These are phyloP conservation scores for Plasmodium yoelii DNA, from an alignment of 169 alveolate genomes.

Conservation along the genomic window DNA sequence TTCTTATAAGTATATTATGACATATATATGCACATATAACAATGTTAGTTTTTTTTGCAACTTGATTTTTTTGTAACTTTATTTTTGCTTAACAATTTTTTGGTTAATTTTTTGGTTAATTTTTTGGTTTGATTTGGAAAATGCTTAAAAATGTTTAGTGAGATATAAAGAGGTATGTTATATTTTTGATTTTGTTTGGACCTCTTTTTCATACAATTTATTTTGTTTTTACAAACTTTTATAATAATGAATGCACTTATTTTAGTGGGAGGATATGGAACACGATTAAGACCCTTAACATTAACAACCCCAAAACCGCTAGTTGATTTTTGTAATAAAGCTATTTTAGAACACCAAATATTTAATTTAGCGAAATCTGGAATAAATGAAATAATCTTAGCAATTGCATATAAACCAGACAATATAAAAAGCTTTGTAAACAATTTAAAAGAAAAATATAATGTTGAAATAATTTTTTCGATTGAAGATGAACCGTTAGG, in stretches of 20 bases:
- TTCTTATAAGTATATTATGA: neutral
- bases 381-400: conserved; percentile 90
- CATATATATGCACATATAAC: neutral
- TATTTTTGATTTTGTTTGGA: no score
- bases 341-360: conserved; percentile 94
- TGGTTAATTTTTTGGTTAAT: no score
- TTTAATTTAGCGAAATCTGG: conserved; percentile 83
- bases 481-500: conserved; percentile 98
- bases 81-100: no score
- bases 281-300: conserved; percentile 98
- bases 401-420: conserved; percentile 91
- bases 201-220: neutral
- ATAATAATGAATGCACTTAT: conserved; percentile 95
- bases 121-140: no score
- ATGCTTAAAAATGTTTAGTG: no score
- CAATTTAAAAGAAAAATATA: conserved; percentile 87
- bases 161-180: no score
- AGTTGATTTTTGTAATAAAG: conserved; percentile 96
- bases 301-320: conserved; percentile 97
- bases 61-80: no score
- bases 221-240: neutral
- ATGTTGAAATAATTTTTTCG: conserved; percentile 92
- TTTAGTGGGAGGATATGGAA: conserved; percentile 99
- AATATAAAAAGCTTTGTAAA: conserved; percentile 86
- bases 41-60: neutral